Conservation (phyloP, 371 early-diverging fungal genomes). For the Syncephalastrum racemosum region DNA sequence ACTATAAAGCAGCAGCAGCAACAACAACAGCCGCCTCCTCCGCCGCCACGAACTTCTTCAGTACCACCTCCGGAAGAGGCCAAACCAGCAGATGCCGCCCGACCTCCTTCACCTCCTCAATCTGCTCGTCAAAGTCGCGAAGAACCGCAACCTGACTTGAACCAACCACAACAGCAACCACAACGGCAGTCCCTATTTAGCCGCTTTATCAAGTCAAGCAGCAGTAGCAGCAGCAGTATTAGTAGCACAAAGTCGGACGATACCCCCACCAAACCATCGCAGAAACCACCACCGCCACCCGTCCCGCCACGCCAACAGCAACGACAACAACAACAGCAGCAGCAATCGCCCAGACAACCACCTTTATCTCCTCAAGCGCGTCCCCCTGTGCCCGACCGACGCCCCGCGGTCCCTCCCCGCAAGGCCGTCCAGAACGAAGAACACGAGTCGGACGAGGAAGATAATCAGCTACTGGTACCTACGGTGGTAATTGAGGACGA, state of each 20-base stretch:
- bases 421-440: constrained; percentile 11
- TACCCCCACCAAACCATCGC: constrained; percentile 4
- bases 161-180: no score
- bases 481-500: constrained; percentile 37
- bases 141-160: neutral
- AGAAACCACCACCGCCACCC: constrained; percentile 7
- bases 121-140: neutral
- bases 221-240: neutral
- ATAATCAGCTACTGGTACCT: neutral
- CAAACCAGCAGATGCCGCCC: neutral
- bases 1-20: constrained; percentile 5
- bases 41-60: constrained; percentile 15
- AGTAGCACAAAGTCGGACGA: neutral
- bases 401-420: neutral
- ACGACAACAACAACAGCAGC: constrained; percentile 2
- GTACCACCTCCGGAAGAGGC: constrained; percentile 13
- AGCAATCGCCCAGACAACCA: constrained; percentile 6
- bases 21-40: constrained; percentile 8
- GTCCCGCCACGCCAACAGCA: constrained; percentile 8
- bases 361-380: constrained; percentile 1
- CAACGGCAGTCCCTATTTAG: constrained; percentile 11
- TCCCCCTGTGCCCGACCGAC: neutral
- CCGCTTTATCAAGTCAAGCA: constrained; percentile 15
- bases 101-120: constrained; percentile 9
- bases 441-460: constrained; percentile 21